These are phyloP conservation scores for Exobasidium rhododendri DNA, from an alignment of 1,284 basidiomycete species.

Conservation along the genomic window DNA sequence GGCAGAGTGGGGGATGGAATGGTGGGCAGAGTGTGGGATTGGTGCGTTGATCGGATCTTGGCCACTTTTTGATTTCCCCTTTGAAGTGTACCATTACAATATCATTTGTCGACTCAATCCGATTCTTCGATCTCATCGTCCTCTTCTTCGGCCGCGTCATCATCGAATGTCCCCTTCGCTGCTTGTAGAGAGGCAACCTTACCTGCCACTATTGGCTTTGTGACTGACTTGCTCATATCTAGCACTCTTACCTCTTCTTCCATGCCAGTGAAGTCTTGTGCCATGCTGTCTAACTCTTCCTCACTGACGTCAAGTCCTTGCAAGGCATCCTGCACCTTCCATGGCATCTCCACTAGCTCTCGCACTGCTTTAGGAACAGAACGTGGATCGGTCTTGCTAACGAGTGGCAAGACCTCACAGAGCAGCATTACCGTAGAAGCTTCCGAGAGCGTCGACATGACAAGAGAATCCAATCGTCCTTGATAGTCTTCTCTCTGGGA, in stretches of 20 bases:
- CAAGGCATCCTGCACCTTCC: neutral
- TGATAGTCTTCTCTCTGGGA: neutral
- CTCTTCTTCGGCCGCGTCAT: neutral
- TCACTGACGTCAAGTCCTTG: neutral
- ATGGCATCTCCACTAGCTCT: neutral
- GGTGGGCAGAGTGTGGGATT: constrained; percentile 40
- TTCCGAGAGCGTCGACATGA: neutral
- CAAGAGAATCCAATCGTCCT: neutral
- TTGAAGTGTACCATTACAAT: neutral
- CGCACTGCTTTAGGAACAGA: neutral
- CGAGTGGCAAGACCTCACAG: constrained; percentile 26
- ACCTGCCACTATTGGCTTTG: no score
- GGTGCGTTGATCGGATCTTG: constrained; percentile 30
- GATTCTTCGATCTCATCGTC: constrained; percentile 3
- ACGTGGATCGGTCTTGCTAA: constrained; percentile 21
- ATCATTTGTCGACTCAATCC: neutral
- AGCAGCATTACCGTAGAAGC: constrained; percentile 19
- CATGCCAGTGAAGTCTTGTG: no score
- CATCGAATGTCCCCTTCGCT: no score
- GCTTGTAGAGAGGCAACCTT: no score
- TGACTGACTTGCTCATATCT: no score
- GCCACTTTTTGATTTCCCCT: neutral
- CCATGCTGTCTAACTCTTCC: neutral
- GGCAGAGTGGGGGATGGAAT: constrained; percentile 37
- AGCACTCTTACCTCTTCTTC: no score